Base-by-base conservation (phyloP, 177 flowering plant genomes). In the Tripterygium wilfordii region DNA sequence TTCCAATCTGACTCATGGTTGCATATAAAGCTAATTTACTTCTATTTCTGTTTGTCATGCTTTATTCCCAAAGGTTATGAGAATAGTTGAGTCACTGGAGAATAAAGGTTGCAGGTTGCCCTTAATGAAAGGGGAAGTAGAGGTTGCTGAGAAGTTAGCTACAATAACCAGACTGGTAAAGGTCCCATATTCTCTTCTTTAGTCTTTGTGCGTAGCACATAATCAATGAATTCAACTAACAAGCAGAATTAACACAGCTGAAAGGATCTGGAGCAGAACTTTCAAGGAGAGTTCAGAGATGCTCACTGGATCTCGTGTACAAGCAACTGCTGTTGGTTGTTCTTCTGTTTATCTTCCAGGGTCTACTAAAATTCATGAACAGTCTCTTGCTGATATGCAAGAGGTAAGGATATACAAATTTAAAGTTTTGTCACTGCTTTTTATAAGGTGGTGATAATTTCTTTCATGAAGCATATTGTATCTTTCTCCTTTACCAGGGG, bases 31-130 rank as follows among this genome's bases (percentile, higher is more conserved):
- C n/a, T n/a, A n/a, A n/a, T n/a, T n/a, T n/a, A n/a, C n/a, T n/a
- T n/a, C n/a, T n/a, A n/a, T n/a, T n/a, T n/a, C n/a, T n/a, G n/a
- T n/a, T n/a, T n/a, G n/a, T n/a, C n/a, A n/a, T 53, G 41, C 56
- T 54, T 6, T 62, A 1, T 64, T 23, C 6, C 25, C 38, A 46
- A 47, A 91, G 96, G 70, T 75, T 8, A 88, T 85, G 98, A 77
- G 90, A 77, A 82, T 91, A 54, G 68, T 91, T 42, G 98, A 91
- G 67, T 88, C 86, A 20, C 58, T 91, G 67, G 98, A 91, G 60
- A 69, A 82, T 6, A 91, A 88, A 60, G 96, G 95, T 32, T 79
- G 68, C 48, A 71, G 98, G n/a, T 50, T 88, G 62, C 96, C 96
- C 16, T 54, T 90, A 54, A 72, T 62, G 66, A 91, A 83, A 71